A percentile compares a stretch with the other conserved stretches of the same genome.
Evolutionary conservation across 169 alveolate species (phyloP).

Genomic region (Plasmodium vivax): DNA sequence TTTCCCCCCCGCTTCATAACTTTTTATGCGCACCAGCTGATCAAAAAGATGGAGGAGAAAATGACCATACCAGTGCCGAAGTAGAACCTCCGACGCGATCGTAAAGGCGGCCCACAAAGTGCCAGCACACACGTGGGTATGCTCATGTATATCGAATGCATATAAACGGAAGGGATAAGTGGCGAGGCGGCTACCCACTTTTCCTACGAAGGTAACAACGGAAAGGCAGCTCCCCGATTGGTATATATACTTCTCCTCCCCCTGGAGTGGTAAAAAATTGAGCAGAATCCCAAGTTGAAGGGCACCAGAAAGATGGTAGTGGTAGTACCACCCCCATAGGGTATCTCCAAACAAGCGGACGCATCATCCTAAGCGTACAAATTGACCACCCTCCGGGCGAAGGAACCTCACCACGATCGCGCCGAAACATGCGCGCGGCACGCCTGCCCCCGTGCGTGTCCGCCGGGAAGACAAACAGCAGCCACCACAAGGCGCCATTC

Average conservation of each 20-base stretch:
- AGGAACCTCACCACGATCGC: not conserved
- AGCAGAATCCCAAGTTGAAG: not conserved
- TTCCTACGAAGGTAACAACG: not conserved
- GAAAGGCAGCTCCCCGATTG: not conserved
- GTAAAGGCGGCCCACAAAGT: not conserved
- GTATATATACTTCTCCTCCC: not conserved
- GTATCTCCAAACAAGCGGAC: not conserved
- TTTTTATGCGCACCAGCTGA: constrained; percentile 16
- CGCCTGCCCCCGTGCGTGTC: not conserved
- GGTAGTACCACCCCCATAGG: not conserved
- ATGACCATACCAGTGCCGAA: constrained; percentile 29
- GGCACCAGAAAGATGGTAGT: not conserved
- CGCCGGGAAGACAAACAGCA: not conserved
- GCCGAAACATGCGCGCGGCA: not conserved
- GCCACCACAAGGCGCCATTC: not conserved
- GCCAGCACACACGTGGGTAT: not conserved
- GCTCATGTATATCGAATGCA: not conserved
- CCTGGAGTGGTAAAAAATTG: not conserved
- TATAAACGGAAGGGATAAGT: not conserved
- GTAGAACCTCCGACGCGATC: constrained; percentile 7
- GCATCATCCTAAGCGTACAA: not conserved
- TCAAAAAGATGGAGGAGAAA: constrained; percentile 60
- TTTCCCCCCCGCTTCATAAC: not conserved
- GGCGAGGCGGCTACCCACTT: not conserved
- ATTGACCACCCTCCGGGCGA: not conserved